Evolutionary conservation across 306 rosid genomes (phyloP), one percentile per base, ranked within the genome.

Genomic region (Prunus dulcis): DNA sequence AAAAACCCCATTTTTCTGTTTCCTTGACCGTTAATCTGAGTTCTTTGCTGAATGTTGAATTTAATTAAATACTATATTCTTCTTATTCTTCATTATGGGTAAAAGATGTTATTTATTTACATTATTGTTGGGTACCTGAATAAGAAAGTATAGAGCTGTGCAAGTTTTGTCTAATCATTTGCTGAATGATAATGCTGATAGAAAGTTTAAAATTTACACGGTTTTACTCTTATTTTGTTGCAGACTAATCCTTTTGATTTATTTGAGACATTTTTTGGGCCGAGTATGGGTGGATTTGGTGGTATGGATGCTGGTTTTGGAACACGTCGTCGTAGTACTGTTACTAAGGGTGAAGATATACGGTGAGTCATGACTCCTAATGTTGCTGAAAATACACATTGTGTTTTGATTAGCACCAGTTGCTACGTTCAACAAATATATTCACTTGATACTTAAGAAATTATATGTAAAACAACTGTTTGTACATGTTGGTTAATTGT

Each of bases 181-280:
- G 65, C 71, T 38, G 45, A 22, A 45, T 53, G 28, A 47, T 22
- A 41, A 30, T 66, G 25, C 57, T 19, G 49, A 12, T 23, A 61
- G 28, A 49, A 9, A 52, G 53, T 61, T 41, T 32, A 15, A 57
- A 73, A 10, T 60, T 76, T 71, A 65, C 78, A 17, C 18, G 30
- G 62, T 73, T 30, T 25, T 50, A 34, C 30, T 38, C 66, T 13
- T 69, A 52, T 72, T 49, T 82, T 79, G 53, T 67, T 82, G 83
- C 92, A 95, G 99, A 95, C 96, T 20, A 95, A 92, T 87, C 97
- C 99, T 13, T 95, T 95, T 79, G 99, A 95, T 86, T 86, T 95
- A 73, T 95, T 95, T 83, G 99, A 95, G 93, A 88, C 99, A 57
- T 92, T 95, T 81, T 95, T 95, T 79, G 97, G 99, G 73, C 77